A percentile compares a stretch with the other conserved stretches of the same genome.
Evolutionary conservation across 23 red algal species (phyloP).

Genomic region (Pyropia yezoensis): DNA sequence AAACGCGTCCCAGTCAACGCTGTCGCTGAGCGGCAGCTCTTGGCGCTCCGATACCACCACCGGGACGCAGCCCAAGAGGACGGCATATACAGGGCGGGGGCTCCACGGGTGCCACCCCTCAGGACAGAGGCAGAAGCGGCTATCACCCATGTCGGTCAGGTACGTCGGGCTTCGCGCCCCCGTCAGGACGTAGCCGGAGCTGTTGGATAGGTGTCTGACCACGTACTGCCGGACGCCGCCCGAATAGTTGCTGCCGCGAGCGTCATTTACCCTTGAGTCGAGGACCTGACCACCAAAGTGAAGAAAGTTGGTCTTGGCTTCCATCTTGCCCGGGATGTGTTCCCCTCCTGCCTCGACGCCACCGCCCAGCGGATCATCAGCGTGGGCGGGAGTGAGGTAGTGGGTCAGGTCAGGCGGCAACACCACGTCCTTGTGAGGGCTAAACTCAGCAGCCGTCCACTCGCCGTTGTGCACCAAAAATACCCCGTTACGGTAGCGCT

Average conservation of each 20-base stretch:
- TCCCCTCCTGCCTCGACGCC: too few species aligned
- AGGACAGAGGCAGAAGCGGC: slow-evolving; percentile 37
- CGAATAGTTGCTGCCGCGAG: slow-evolving; percentile 43
- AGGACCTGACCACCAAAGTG: slow-evolving; percentile 15
- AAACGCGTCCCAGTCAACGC: slow-evolving; percentile 50
- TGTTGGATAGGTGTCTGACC: slow-evolving; percentile 2
- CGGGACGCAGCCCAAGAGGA: slow-evolving; percentile 54
- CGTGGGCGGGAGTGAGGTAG: slow-evolving; percentile 11
- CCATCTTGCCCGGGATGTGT: too few species aligned
- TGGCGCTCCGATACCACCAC: slow-evolving; percentile 54
- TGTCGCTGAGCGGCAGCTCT: slow-evolving; percentile 37
- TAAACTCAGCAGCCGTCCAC: slow-evolving; percentile 49
- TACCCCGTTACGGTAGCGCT: slow-evolving; percentile 23
- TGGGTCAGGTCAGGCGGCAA: slow-evolving; percentile 33
- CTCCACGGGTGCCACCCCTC: slow-evolving; percentile 79
- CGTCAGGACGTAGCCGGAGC: slow-evolving; percentile 35
- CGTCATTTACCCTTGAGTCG: too few species aligned
- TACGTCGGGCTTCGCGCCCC: slow-evolving; percentile 24
- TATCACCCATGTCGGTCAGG: slow-evolving; percentile 42
- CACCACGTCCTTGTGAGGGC: slow-evolving; percentile 43
- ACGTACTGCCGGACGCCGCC: slow-evolving; percentile 50
- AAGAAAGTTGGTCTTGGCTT: too few species aligned
- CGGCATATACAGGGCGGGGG: slow-evolving; percentile 37
- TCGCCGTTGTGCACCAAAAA: slow-evolving; percentile 64
- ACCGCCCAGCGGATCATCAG: too few species aligned